Base-by-base conservation (phyloP, 2,329 filamentous ascomycete species). In the Diplodia scrobiculata region DNA sequence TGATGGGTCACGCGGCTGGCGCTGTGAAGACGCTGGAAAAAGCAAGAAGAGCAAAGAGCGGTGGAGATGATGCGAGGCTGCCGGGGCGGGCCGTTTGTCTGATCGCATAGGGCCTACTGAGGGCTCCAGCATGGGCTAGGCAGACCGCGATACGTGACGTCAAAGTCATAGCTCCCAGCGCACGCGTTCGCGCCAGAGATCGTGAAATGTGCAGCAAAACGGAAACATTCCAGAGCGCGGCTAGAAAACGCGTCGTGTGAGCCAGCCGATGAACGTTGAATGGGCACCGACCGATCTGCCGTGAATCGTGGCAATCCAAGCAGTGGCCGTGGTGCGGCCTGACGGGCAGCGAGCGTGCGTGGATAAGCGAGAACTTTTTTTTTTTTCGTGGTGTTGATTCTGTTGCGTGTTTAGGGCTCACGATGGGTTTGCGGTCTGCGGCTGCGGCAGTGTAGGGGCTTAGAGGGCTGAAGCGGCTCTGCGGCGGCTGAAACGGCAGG, bases 401-500 rank as follows among this genome's bases (percentile, higher is more conserved):
- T 29, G 14, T 58, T 11, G 34, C 13, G 34, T 41, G 19, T 34
- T 41, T 27, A 19, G 21, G 27, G 11, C 36, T 41, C 25, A 13
- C 36, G 14, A 32, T 17, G 34, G 27, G n/a, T 29, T 47, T 53
- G 52, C 32, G 38, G 45, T 45, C 27, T 21, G 11, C 41, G 58
- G 27, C 25, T 25, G 58, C 27, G 38, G 29, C 17, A 27, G 21
- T n/a, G 38, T 27, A 32, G 36, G 32, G n/a, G 34, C 32, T 58
- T 19, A 62, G 58, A 32, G 17, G 55, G 27, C 52, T n/a, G 29
- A 32, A 32, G 29, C 58, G 58, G 58, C 58, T 62, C 58, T 62
- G 58, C 58, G 58, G 58, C 58, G 58, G 58, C 41, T 62, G 58
- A 62, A 62, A 62, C 58, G 58, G 58, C 45, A 62, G 58, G 41